phyloP scores from a whole-genome alignment of 2,329 filamentous ascomycete species.

The Stylonectria norvegica region DNA sequence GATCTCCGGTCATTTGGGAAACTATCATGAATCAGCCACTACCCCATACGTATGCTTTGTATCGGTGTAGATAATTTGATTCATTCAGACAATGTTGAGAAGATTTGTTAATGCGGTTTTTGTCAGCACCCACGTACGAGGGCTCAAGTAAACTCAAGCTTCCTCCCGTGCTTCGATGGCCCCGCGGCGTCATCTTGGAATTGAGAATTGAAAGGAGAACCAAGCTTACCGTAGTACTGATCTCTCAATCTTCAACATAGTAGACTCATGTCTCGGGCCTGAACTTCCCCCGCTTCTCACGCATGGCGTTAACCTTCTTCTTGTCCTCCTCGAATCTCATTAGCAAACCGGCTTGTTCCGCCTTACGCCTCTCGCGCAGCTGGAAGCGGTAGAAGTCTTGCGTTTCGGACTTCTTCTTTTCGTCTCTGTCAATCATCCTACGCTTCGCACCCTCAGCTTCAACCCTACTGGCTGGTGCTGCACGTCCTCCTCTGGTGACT shows the following conservation, averaged over 20 bases:
- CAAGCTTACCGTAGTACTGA: slow-evolving; percentile 14
- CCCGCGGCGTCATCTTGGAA: slow-evolving; percentile 52
- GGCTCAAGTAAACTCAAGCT: slow-evolving; percentile 20
- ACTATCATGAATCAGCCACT: too few species aligned
- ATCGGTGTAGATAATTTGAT: too few species aligned
- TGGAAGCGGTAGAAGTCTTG: slow-evolving; percentile 85
- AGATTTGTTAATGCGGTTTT: slow-evolving; percentile 63
- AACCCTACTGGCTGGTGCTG: slow-evolving; percentile 69
- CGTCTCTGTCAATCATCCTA: slow-evolving; percentile 60
- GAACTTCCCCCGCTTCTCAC: slow-evolving; percentile 62
- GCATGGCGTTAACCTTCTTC: slow-evolving; percentile 68
- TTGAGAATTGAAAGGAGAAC: slow-evolving; percentile 4
- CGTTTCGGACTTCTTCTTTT: slow-evolving; percentile 59
- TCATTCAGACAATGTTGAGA: slow-evolving; percentile 63
- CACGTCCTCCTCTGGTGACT: slow-evolving; percentile 73
- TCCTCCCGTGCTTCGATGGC: slow-evolving; percentile 41
- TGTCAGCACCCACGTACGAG: slow-evolving; percentile 48
- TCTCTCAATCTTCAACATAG: background rate
- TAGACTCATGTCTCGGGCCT: slow-evolving; percentile 44
- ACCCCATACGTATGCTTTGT: too few species aligned
- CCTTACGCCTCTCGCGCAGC: slow-evolving; percentile 73
- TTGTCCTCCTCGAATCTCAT: slow-evolving; percentile 73
- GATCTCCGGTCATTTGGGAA: too few species aligned
- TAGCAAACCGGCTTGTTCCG: slow-evolving; percentile 64
- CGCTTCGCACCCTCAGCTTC: slow-evolving; percentile 61